Conservation (phyloP, 345 rosid genomes). For the Pelargonium nanum region DNA sequence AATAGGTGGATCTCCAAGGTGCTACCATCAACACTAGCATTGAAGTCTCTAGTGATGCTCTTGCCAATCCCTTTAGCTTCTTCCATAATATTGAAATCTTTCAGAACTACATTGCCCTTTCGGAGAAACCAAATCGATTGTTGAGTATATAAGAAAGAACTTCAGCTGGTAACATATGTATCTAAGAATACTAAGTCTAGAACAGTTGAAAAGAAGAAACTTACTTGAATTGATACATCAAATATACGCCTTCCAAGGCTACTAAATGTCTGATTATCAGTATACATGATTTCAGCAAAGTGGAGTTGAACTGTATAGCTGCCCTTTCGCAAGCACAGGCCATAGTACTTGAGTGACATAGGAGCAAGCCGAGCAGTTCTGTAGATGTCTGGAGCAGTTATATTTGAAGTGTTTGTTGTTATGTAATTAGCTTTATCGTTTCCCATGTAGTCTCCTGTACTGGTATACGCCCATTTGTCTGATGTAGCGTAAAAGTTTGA, state of each 20-base stretch:
- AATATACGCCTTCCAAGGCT: conserved; percentile 14
- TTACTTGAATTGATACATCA: conserved; percentile 10
- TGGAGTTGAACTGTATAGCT: conserved; percentile 4
- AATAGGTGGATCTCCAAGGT: conserved; percentile 22
- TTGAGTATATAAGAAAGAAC: not conserved
- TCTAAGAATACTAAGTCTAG: not conserved
- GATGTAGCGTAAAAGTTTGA: not conserved
- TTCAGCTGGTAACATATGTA: not conserved
- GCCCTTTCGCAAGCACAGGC: conserved; percentile 7
- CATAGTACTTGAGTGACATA: conserved; percentile 7
- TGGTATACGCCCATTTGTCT: conserved; percentile 1
- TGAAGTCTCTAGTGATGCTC: not conserved
- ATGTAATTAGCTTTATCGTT: not conserved
- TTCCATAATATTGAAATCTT: conserved; percentile 13
- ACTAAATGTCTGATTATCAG: not conserved
- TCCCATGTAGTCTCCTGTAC: conserved; percentile 9
- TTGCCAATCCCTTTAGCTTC: conserved; percentile 18
- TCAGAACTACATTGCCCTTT: conserved; percentile 9
- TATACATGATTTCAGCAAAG: conserved; percentile 12
- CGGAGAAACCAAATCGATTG: not conserved
- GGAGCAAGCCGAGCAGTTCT: not conserved
- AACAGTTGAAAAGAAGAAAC: not conserved
- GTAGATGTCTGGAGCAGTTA: not conserved
- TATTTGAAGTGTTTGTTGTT: not conserved
- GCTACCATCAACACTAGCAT: not conserved